These are phyloP conservation scores for Didymella segeticola DNA, from an alignment of 2,329 filamentous ascomycete species.

Conservation along the genomic window DNA sequence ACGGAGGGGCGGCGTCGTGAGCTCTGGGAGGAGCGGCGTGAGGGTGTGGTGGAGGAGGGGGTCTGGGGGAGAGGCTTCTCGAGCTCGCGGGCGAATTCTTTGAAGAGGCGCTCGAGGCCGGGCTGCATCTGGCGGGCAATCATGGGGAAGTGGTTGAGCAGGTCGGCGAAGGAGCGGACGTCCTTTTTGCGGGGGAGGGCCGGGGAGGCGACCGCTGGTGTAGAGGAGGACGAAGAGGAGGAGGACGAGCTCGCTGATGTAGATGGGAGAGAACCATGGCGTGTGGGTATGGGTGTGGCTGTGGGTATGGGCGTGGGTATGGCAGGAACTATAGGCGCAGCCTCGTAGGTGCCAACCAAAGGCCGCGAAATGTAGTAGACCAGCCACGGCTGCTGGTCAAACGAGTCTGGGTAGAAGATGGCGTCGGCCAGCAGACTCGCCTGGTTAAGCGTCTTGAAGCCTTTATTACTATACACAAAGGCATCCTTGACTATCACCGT, in stretches of 20 bases:
- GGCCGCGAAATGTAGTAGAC: constrained; percentile 95
- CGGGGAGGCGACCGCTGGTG: constrained; percentile 37
- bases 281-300: no score
- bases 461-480: constrained; percentile 95
- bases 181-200: constrained; percentile 79
- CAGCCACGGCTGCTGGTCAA: constrained; percentile 91
- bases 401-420: constrained; percentile 87
- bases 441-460: constrained; percentile 90
- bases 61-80: constrained; percentile 83
- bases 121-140: constrained; percentile 96
- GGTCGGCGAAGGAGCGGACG: constrained; percentile 86
- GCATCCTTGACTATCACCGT: constrained; percentile 95
- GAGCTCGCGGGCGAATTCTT: constrained; percentile 85
- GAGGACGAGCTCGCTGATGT: constrained; percentile 27
- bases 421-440: constrained; percentile 83
- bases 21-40: constrained; percentile 40
- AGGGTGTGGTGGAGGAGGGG: constrained; percentile 62
- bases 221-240: no score
- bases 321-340: constrained; percentile 73
- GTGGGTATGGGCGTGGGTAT: no score
- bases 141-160: constrained; percentile 90
- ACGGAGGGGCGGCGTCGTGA: constrained; percentile 45
- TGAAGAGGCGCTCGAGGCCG: constrained; percentile 86
- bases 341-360: constrained; percentile 82
- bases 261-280: no score